A percentile compares a stretch with the other conserved stretches of the same genome.
Evolutionary conservation across 495 filamentous ascomycete species (phyloP).

Genomic region (Rhizodiscina lignyota): DNA sequence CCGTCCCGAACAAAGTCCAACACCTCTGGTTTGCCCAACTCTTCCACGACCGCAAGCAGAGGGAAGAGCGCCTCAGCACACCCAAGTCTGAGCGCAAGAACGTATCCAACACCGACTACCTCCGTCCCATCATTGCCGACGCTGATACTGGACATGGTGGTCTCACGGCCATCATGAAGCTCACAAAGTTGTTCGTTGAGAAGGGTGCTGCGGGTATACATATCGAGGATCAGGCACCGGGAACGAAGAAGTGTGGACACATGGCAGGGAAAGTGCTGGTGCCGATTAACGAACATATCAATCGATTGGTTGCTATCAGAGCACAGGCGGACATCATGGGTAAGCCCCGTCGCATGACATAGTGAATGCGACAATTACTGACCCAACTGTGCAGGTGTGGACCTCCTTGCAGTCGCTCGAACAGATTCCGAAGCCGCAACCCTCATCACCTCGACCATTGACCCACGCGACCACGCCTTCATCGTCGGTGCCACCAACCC

Average conservation of each 20-base stretch:
- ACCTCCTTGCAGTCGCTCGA: conserved; percentile 79
- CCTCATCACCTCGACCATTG: conserved; percentile 90
- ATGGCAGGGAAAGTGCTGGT: conserved; percentile 99
- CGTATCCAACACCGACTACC: conserved; percentile 77
- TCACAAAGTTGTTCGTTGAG: conserved; percentile 95
- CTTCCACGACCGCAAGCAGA: conserved; percentile 98
- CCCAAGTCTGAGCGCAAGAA: conserved; percentile 56
- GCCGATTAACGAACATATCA: conserved; percentile 95
- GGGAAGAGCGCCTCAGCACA: conserved; percentile 75
- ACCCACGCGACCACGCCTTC: conserved; percentile 86
- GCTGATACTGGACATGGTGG: conserved; percentile 96
- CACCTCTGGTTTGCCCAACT: conserved; percentile 96
- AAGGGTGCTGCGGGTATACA: conserved; percentile 95
- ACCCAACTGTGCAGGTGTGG: conserved; percentile 32
- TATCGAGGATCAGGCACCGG: conserved; percentile 95
- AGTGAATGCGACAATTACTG: conserved; percentile 1
- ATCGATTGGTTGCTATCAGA: conserved; percentile 88
- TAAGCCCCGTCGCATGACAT: conserved; percentile 16
- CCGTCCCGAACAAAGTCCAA: conserved; percentile 93
- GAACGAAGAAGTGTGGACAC: conserved; percentile 98
- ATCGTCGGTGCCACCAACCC: conserved; percentile 83
- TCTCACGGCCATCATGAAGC: conserved; percentile 95
- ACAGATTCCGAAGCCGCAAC: conserved; percentile 97
- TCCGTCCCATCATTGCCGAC: conserved; percentile 91
- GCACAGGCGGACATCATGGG: conserved; percentile 99